A percentile compares a stretch with the other conserved stretches of the same genome.
Conservation (phyloP, 179 eudicot genomes). For the Silene noctiflora region DNA sequence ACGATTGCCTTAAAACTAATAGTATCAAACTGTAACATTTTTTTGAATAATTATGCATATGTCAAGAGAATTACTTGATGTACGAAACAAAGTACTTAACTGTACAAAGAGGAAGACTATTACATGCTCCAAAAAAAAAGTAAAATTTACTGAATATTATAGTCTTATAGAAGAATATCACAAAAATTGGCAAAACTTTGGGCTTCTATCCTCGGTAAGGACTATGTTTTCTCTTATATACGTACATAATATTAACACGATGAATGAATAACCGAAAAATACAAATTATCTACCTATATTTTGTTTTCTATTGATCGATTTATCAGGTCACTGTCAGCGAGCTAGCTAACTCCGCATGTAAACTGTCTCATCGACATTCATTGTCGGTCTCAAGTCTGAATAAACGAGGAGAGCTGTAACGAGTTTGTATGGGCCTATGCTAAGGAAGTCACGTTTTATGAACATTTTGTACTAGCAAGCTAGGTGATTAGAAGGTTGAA, state of each 20-base stretch:
- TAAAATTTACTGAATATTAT: not conserved
- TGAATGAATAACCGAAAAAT: not conserved
- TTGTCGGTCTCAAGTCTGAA: not conserved
- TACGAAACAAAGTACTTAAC: not conserved
- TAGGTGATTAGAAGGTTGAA: slow-evolving; percentile 50
- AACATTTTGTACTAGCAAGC: not conserved
- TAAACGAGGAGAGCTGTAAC: not conserved
- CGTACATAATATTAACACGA: slow-evolving; percentile 4
- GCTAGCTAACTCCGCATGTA: not conserved
- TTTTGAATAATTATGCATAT: no score
- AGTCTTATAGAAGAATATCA: slow-evolving; percentile 36
- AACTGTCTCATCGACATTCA: not conserved
- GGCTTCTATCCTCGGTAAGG: slow-evolving; percentile 26
- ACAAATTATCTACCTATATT: not conserved
- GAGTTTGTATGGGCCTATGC: not conserved
- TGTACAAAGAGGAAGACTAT: slow-evolving; percentile 14
- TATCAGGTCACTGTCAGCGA: not conserved
- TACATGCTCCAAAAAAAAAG: not conserved
- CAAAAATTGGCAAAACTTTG: slow-evolving; percentile 39
- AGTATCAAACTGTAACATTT: no score
- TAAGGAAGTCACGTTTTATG: not conserved
- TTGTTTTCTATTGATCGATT: not conserved
- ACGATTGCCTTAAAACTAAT: no score
- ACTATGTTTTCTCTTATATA: no score
- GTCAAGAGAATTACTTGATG: no score